Conservation (phyloP, 225 moss, liverwort and hornwort genomes). For the Polytrichum commune region DNA sequence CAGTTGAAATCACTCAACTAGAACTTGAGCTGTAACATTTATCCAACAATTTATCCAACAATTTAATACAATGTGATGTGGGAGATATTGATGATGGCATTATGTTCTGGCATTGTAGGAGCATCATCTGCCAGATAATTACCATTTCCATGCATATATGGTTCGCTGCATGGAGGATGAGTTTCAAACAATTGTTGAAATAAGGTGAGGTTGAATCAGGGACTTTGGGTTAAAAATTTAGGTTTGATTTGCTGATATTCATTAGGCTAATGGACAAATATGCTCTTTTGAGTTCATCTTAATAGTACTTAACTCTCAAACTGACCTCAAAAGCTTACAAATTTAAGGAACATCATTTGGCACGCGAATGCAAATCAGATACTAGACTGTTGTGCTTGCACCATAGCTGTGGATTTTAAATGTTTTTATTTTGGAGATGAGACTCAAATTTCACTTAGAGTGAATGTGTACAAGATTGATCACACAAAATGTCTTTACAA, state of each 20-base stretch:
- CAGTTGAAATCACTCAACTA: neutral
- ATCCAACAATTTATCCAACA: neutral
- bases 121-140: slow-evolving; percentile 51
- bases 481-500: neutral
- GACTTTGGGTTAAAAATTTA: neutral
- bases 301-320: neutral
- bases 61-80: neutral
- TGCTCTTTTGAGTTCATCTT: neutral
- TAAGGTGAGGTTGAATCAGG: slow-evolving; percentile 34
- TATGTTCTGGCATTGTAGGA: slow-evolving; percentile 23
- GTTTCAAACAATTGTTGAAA: slow-evolving; percentile 62
- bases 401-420: too few relatives aligned
- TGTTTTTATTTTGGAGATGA: too few relatives aligned
- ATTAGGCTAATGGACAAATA: neutral
- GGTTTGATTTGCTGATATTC: neutral
- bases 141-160: slow-evolving; percentile 69
- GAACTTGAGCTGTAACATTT: neutral
- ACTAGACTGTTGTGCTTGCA: too few relatives aligned
- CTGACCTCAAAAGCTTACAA: too few relatives aligned
- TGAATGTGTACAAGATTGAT: too few relatives aligned
- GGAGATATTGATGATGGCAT: neutral
- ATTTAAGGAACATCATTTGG: too few relatives aligned
- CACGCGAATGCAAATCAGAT: too few relatives aligned
- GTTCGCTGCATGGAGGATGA: slow-evolving; percentile 80
- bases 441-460: too few relatives aligned